Conservation (phyloP, 2,329 filamentous ascomycete genomes). For the Fusarium algeriense region DNA sequence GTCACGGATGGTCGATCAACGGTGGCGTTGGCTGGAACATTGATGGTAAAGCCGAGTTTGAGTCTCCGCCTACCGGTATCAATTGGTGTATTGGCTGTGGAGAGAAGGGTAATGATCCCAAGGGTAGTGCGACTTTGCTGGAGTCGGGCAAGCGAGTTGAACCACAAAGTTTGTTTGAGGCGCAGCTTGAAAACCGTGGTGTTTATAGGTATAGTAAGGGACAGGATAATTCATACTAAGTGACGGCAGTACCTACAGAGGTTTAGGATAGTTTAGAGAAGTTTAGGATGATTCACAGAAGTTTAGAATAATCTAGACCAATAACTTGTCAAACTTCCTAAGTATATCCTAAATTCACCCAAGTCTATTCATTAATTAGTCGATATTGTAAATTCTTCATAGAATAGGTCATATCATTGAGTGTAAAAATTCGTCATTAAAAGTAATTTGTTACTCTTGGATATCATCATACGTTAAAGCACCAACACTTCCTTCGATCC, state of each 20-base stretch:
- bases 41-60: conserved; percentile 1
- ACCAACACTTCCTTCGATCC: neutral
- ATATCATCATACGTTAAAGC: conserved; percentile 27
- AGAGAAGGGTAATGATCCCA: neutral
- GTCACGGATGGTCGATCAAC: conserved; percentile 44
- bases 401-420: no score
- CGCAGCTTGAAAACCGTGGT: conserved; percentile 20
- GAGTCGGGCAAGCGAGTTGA: neutral
- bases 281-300: neutral
- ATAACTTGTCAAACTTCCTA: no score
- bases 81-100: conserved; percentile 43
- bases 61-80: conserved; percentile 38
- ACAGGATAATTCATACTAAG: neutral
- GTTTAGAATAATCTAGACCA: neutral
- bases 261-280: fast-evolving
- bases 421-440: conserved; percentile 1
- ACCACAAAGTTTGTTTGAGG: conserved; percentile 33
- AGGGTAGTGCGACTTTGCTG: conserved; percentile 30
- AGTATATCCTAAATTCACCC: no score
- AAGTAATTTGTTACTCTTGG: conserved; percentile 12
- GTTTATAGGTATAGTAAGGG: neutral
- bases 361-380: no score
- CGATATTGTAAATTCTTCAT: no score
- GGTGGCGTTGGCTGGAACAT: conserved; percentile 42
- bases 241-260: neutral